Percentiles rank a stretch among this genome's conserved stretches.
Conservation (phyloP, 1,284 basidiomycete species). For the Cystobasidium slooffiae region DNA sequence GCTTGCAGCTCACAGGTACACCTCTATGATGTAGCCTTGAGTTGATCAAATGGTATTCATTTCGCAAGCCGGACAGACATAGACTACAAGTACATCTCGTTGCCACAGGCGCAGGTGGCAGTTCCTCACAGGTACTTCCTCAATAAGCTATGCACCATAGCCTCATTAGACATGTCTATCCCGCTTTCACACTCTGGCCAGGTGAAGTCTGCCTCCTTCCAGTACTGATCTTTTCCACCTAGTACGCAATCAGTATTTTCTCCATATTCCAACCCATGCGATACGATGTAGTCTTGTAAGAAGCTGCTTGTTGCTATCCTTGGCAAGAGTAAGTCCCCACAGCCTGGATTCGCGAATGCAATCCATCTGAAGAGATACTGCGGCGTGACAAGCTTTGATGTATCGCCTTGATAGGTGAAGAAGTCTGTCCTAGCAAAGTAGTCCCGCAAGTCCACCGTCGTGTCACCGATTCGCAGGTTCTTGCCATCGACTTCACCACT, state of each 20-base stretch:
- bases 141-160: too few species aligned
- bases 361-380: conserved; percentile 28
- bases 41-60: too few species aligned
- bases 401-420: conserved; percentile 3
- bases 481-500: conserved; percentile 4
- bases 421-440: conserved; percentile 17
- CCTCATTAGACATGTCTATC: background rate
- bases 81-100: too few species aligned
- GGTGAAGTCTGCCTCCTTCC: background rate
- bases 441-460: conserved; percentile 10
- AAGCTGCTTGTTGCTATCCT: too few species aligned
- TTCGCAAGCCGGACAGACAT: too few species aligned
- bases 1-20: too few species aligned
- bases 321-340: conserved; percentile 11
- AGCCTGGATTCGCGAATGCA: conserved; percentile 16
- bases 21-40: too few species aligned
- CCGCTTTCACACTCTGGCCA: background rate
- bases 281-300: background rate
- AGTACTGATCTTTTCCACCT: background rate
- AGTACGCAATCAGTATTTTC: background rate
- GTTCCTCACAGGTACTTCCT: too few species aligned
- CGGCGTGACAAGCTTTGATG: background rate
- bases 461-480: conserved; percentile 2
- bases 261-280: background rate
- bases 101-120: too few species aligned